Conservation (phyloP, 2,329 filamentous ascomycete genomes). For the Rosellinia necatrix region DNA sequence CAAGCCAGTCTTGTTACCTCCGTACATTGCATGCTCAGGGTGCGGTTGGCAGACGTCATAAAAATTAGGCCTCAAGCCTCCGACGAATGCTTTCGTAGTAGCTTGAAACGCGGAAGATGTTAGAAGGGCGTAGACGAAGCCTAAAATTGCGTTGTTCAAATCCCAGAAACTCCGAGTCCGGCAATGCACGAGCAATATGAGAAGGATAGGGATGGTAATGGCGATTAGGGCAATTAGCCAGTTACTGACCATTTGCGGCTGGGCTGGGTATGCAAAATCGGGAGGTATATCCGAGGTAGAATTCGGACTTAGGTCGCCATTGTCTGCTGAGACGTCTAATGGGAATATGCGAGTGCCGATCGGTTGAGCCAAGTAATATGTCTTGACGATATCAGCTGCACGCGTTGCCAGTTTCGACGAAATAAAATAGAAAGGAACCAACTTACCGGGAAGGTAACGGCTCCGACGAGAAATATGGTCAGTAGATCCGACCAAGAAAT, state of each 20-base stretch:
- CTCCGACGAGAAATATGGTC: slow-evolving; percentile 62
- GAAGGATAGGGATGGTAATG: slow-evolving; percentile 58
- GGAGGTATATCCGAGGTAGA: slow-evolving; percentile 15
- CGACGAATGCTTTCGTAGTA: slow-evolving; percentile 68
- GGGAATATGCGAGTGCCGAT: slow-evolving; percentile 22
- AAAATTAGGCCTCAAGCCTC: slow-evolving; percentile 67
- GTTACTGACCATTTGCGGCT: slow-evolving; percentile 20
- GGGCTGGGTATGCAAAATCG: slow-evolving; percentile 20
- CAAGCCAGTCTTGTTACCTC: slow-evolving; percentile 18
- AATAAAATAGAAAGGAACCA: not conserved
- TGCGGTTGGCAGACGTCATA: slow-evolving; percentile 66
- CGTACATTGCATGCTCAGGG: slow-evolving; percentile 43
- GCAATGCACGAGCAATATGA: slow-evolving; percentile 62
- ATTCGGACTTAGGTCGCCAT: not conserved
- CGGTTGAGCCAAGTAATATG: slow-evolving; percentile 26
- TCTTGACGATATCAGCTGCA: slow-evolving; percentile 21
- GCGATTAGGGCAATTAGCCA: slow-evolving; percentile 45
- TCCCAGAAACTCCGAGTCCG: slow-evolving; percentile 63
- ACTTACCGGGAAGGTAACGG: slow-evolving; percentile 39
- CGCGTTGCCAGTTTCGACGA: not conserved
- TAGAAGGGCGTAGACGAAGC: slow-evolving; percentile 63
- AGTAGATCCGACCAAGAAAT: slow-evolving; percentile 63
- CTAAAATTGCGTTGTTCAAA: slow-evolving; percentile 65
- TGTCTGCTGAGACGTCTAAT: slow-evolving; percentile 6
- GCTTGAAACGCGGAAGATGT: slow-evolving; percentile 68